Evolutionary conservation across 2,329 filamentous ascomycete species (phyloP).

Genomic region (Diaporthe caulivora): DNA sequence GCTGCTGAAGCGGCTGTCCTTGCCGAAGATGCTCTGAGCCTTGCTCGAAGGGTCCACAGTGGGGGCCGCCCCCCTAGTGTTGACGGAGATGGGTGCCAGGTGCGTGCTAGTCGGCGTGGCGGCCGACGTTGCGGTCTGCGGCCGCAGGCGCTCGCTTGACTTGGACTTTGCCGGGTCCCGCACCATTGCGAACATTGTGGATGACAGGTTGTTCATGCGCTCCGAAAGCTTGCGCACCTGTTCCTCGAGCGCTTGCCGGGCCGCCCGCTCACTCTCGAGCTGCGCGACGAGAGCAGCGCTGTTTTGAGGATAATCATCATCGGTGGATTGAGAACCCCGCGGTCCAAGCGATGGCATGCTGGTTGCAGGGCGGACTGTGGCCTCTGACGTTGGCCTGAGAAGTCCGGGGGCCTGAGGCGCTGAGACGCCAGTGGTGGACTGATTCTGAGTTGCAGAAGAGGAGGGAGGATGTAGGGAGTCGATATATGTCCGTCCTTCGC

Average conservation of each 20-base stretch:
- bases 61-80: slow-evolving; percentile 18
- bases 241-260: slow-evolving; percentile 66
- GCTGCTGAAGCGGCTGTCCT: slow-evolving; percentile 48
- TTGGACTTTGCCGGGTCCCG: slow-evolving; percentile 51
- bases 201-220: slow-evolving; percentile 61
- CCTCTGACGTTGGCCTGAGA: slow-evolving; percentile 56
- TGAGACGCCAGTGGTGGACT: slow-evolving; percentile 40
- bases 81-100: slow-evolving; percentile 35
- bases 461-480: slow-evolving; percentile 56
- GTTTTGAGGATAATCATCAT: slow-evolving; percentile 54
- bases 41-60: slow-evolving; percentile 40
- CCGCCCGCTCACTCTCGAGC: slow-evolving; percentile 68
- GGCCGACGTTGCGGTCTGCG: slow-evolving; percentile 38
- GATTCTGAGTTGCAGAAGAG: slow-evolving; percentile 47
- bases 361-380: slow-evolving; percentile 61
- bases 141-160: slow-evolving; percentile 45
- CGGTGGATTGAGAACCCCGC: slow-evolving; percentile 26
- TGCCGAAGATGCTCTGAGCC: slow-evolving; percentile 47
- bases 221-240: slow-evolving; percentile 67
- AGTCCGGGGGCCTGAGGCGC: slow-evolving; percentile 41
- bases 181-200: slow-evolving; percentile 54
- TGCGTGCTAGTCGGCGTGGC: slow-evolving; percentile 41
- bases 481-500: slow-evolving; percentile 59
- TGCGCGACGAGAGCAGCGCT: slow-evolving; percentile 64
- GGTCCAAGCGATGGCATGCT: slow-evolving; percentile 57